A percentile compares a stretch with the other conserved stretches of the same genome.
Evolutionary conservation across 1,284 basidiomycete genomes (phyloP).

Genomic region (Tausonia pullulans): DNA sequence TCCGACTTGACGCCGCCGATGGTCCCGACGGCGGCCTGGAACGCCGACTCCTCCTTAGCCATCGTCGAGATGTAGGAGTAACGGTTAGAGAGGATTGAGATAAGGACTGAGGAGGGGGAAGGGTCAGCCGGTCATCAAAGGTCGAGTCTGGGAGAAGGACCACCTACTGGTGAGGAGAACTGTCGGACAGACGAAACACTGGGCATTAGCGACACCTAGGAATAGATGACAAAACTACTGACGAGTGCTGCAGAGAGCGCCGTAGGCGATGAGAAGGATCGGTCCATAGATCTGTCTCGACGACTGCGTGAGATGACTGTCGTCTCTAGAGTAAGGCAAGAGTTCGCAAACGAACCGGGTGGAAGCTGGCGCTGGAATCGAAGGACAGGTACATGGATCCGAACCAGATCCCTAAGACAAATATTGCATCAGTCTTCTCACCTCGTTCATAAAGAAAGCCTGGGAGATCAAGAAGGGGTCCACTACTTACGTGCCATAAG

Average conservation of each 20-base stretch:
- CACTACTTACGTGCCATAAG: constrained; percentile 30
- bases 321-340: too few relatives aligned
- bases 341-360: constrained; percentile 47
- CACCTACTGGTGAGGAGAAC: constrained; percentile 60
- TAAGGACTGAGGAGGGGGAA: constrained; percentile 47
- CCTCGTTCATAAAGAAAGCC: constrained; percentile 17
- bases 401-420: too few relatives aligned
- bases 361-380: constrained; percentile 60
- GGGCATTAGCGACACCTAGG: too few relatives aligned
- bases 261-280: constrained; percentile 70
- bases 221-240: too few relatives aligned
- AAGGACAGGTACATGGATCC: constrained; percentile 29
- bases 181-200: too few relatives aligned
- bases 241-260: constrained; percentile 61
- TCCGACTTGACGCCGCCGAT: constrained; percentile 84
- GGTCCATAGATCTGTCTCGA: constrained; percentile 45
- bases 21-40: constrained; percentile 73
- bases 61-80: constrained; percentile 53
- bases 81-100: constrained; percentile 75
- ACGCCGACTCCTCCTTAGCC: constrained; percentile 57
- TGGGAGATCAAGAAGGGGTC: neutral
- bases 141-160: neutral
- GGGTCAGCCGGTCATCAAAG: neutral
- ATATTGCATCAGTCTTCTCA: too few relatives aligned
- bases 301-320: too few relatives aligned